phyloP scores from a whole-genome alignment of 352 stramenopile genomes.

The Phytophthora capsici region DNA sequence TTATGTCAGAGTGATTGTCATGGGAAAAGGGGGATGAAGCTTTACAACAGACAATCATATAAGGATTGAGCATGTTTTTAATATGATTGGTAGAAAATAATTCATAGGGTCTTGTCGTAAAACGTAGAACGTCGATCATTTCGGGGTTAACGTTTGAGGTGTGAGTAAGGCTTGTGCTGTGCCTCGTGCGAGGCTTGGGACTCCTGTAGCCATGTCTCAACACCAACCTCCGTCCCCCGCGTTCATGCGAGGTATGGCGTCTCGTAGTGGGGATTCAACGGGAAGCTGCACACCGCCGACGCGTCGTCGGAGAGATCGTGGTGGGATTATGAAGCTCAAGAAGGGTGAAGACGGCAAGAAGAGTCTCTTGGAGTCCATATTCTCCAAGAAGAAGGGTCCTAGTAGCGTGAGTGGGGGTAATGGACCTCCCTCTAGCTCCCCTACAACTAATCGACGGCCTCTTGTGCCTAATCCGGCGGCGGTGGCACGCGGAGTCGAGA shows the following conservation, averaged over 20 bases:
- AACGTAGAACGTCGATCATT: constrained; percentile 12
- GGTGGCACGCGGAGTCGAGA: constrained; percentile 67
- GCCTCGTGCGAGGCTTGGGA: constrained; percentile 1
- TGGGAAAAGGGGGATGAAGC: not conserved
- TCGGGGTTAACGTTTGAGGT: not conserved
- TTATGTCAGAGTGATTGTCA: constrained; percentile 1
- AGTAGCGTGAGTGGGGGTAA: constrained; percentile 1
- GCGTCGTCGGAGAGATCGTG: constrained; percentile 23
- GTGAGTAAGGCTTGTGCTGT: not conserved
- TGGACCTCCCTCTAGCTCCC: constrained; percentile 14
- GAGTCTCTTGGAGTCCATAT: constrained; percentile 56
- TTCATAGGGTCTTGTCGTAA: not conserved
- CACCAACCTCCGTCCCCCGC: constrained; percentile 27
- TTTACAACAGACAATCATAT: not conserved
- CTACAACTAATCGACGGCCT: constrained; percentile 4
- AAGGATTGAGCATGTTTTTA: not conserved
- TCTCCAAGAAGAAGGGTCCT: constrained; percentile 57
- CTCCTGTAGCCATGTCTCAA: constrained; percentile 28
- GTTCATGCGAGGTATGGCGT: constrained; percentile 18
- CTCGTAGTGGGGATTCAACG: constrained; percentile 6
- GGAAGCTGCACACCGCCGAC: constrained; percentile 19
- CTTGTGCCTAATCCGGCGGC: constrained; percentile 50
- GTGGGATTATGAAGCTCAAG: constrained; percentile 35
- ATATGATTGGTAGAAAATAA: not conserved
- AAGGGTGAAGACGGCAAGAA: constrained; percentile 40